Percentiles rank a stretch among this genome's conserved stretches.
Conservation (phyloP, 371 early-diverging fungal genomes). For the Actinomortierella ambigua region DNA sequence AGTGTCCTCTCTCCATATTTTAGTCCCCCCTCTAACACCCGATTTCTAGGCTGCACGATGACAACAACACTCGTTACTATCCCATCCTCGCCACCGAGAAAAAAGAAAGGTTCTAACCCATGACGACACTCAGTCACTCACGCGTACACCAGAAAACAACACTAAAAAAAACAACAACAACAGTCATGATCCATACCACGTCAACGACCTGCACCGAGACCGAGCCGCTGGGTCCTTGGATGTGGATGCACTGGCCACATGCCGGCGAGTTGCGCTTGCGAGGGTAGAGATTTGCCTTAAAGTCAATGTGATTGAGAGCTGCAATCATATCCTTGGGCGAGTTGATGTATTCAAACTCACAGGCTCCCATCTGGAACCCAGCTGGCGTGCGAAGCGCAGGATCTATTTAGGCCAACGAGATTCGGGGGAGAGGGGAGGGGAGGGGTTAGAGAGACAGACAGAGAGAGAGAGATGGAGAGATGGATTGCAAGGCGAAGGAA, state of each 20-base stretch:
- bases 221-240: slow-evolving; percentile 53
- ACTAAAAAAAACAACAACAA: too few relatives aligned
- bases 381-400: slow-evolving; percentile 15
- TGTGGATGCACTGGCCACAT: slow-evolving; percentile 57
- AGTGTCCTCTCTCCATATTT: too few relatives aligned
- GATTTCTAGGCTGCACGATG: too few relatives aligned
- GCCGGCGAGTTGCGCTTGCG: slow-evolving; percentile 51
- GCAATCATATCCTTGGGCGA: slow-evolving; percentile 29
- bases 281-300: slow-evolving; percentile 18
- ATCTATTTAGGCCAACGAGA: slow-evolving; percentile 7
- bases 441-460: neutral
- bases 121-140: too few relatives aligned
- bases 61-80: too few relatives aligned
- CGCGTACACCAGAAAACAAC: neutral
- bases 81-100: too few relatives aligned
- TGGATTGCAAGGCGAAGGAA: too few relatives aligned
- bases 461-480: too few relatives aligned
- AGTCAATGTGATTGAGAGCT: slow-evolving; percentile 39
- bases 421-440: neutral
- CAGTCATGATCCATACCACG: slow-evolving; percentile 30
- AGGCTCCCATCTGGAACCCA: slow-evolving; percentile 45
- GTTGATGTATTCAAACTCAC: slow-evolving; percentile 38
- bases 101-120: too few relatives aligned
- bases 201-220: slow-evolving; percentile 61
- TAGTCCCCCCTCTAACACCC: too few relatives aligned